Evolutionary conservation across 768 basidiomycete species (phyloP), one percentile per base, ranked within the genome.

Genomic region (Mycena galopus): DNA sequence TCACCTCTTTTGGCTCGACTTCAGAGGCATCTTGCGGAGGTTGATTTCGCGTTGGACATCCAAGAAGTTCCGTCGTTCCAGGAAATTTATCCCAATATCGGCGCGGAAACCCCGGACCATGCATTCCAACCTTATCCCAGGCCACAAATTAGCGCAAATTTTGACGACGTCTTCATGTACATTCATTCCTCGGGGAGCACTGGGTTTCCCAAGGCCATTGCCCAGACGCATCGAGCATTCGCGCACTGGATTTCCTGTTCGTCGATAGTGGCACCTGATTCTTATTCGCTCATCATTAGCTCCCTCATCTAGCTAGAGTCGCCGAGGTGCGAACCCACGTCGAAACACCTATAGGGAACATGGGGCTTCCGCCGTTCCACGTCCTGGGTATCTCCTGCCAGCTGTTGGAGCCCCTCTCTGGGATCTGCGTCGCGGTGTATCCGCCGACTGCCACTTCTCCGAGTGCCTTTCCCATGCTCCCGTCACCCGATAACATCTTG

Each of bases 121-220:
- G n/a, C n/a, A n/a, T n/a, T n/a, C n/a, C n/a, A n/a, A n/a, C n/a
- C n/a, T n/a, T n/a, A n/a, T n/a, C n/a, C n/a, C n/a, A n/a, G n/a
- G n/a, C n/a, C n/a, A n/a, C n/a, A n/a, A n/a, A n/a, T n/a, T n/a
- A n/a, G n/a, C n/a, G n/a, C n/a, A n/a, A n/a, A n/a, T n/a, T n/a
- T n/a, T n/a, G 73, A 82, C 17, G 78, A 75, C 21, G 42, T 80
- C 7, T 33, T 75, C 25, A 67, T 77, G 30, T 81, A 80, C 63
- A 65, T 84, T 2, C 83, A 85, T 63, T 86, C 85, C 0, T 85
- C 86, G 0, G 84, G 84, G 17, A 84, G 85, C 55, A 84, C 85
- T 0, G 83, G 84, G 1, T 79, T 82, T 29, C 83, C 84, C 0
- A 85, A 84, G 59, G 76, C 84, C 2, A 81, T 85, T 44, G 74